phyloP scores from a whole-genome alignment of 108 stramenopile genomes.

The Cylindrotheca fusiformis region DNA sequence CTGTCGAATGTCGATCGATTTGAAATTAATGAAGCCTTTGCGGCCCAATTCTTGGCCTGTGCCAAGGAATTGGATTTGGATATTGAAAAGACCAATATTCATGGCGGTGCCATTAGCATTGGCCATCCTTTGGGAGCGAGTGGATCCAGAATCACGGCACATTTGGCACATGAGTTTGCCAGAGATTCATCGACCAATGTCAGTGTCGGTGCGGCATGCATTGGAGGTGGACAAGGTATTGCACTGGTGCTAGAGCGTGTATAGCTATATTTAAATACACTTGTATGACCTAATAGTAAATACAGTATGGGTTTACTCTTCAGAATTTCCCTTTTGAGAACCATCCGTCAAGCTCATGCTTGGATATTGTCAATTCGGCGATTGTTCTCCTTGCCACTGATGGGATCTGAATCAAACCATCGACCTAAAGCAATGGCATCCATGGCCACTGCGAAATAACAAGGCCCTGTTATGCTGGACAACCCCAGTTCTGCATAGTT shows the following conservation, averaged over 20 bases:
- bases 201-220: slow-evolving; percentile 96
- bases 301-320: too few relatives aligned
- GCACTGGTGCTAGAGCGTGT: slow-evolving; percentile 91
- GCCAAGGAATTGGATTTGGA: slow-evolving; percentile 96
- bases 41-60: slow-evolving; percentile 93
- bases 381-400: too few relatives aligned
- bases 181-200: slow-evolving; percentile 47
- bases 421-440: slow-evolving; percentile 79
- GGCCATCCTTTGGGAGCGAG: slow-evolving; percentile 96
- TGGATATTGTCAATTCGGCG: too few relatives aligned
- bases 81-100: slow-evolving; percentile 84
- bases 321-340: too few relatives aligned
- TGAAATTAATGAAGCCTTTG: slow-evolving; percentile 99
- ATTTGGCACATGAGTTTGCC: slow-evolving; percentile 90
- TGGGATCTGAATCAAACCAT: slow-evolving; percentile 60
- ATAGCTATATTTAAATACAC: slow-evolving; percentile 31
- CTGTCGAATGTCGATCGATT: slow-evolving; percentile 92
- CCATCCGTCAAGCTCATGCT: too few relatives aligned
- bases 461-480: slow-evolving; percentile 81
- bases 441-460: slow-evolving; percentile 85
- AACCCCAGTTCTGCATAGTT: slow-evolving; percentile 52
- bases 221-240: slow-evolving; percentile 99
- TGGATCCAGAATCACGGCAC: slow-evolving; percentile 92
- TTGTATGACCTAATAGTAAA: too few relatives aligned
- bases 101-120: slow-evolving; percentile 93